Base-by-base conservation (phyloP, 805 yeast genomes). In the Suhomyces canberraensis region DNA sequence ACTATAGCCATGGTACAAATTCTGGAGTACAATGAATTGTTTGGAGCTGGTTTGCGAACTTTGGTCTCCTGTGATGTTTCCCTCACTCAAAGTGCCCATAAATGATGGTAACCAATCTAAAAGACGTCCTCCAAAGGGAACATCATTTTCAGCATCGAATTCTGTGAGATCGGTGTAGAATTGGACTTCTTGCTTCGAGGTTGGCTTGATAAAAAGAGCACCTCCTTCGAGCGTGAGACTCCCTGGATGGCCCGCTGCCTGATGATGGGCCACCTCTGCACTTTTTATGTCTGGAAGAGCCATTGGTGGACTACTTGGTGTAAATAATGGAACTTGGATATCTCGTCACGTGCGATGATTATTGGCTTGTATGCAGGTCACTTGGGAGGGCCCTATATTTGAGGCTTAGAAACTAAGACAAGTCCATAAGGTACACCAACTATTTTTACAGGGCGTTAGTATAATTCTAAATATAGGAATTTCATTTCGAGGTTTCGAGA, bases 241-340 rank as follows among this genome's bases (percentile, higher is more conserved):
- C 0, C 96, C 98, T 4, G 72, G 85, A 52, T 91, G 98, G 4
- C 98, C 98, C 0, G 97, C 98, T 3, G 93, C 98, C 60, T 80
- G 84, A 52, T 84, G 86, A n/a, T 17, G 24, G 19, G 35, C 35
- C 29, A 9, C 14, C 9, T 22, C 15, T n/a, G 33, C 14, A 16
- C 24, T 24, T 19, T 18, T 5, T n/a, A 29, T 16, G 14, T 24
- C 25, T 21, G 32, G 7, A 9, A 17, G 8, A 16, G 17, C 24
- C 32, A 29, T 31, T 11, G 24, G 24, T 21, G 24, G 24, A 21
- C 9, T 21, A 21, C 8, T 21, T n/a, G n/a, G n/a, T n/a, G n/a
- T n/a, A n/a, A n/a, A n/a, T n/a, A n/a, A n/a, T n/a, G n/a, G n/a
- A n/a, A n/a, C n/a, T n/a, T n/a, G n/a, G n/a, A n/a, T n/a, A n/a